phyloP scores from a whole-genome alignment of 2,329 filamentous ascomycete genomes.

The Ceratocystis huliohia region DNA sequence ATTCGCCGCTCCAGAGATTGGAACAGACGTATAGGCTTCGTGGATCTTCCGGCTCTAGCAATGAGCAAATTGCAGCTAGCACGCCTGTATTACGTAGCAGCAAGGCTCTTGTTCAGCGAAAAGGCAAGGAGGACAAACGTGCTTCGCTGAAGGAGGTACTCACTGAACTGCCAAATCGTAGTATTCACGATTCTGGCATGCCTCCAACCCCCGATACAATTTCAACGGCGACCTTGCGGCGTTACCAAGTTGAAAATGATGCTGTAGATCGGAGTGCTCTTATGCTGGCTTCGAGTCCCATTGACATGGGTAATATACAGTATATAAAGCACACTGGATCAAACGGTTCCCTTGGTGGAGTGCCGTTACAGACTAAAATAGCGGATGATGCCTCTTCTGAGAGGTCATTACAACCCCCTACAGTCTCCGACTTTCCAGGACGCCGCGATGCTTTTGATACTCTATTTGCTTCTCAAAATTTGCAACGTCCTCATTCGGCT shows the following conservation, averaged over 20 bases:
- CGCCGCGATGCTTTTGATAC: slow-evolving; percentile 24
- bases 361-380: slow-evolving; percentile 8
- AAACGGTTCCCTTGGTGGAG: slow-evolving; percentile 18
- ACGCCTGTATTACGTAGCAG: slow-evolving; percentile 25
- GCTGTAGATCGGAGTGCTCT: slow-evolving; percentile 22
- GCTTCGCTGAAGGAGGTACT: slow-evolving; percentile 37
- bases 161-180: slow-evolving; percentile 34
- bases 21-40: slow-evolving; percentile 28
- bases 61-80: slow-evolving; percentile 24
- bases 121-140: slow-evolving; percentile 33
- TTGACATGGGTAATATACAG: background rate
- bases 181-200: slow-evolving; percentile 34
- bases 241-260: slow-evolving; percentile 40
- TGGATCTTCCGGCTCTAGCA: slow-evolving; percentile 21
- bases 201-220: slow-evolving; percentile 50
- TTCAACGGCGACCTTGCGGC: slow-evolving; percentile 41
- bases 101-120: slow-evolving; percentile 24
- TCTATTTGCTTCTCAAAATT: slow-evolving; percentile 26
- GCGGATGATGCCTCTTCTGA: slow-evolving; percentile 14
- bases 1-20: slow-evolving; percentile 39
- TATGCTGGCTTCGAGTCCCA: background rate
- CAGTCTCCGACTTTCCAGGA: slow-evolving; percentile 27
- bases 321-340: slow-evolving; percentile 20
- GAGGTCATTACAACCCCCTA: slow-evolving; percentile 25
- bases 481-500: slow-evolving; percentile 35